phyloP scores from a whole-genome alignment of 805 yeast species.

The Lipomyces spencermartinsiae region DNA sequence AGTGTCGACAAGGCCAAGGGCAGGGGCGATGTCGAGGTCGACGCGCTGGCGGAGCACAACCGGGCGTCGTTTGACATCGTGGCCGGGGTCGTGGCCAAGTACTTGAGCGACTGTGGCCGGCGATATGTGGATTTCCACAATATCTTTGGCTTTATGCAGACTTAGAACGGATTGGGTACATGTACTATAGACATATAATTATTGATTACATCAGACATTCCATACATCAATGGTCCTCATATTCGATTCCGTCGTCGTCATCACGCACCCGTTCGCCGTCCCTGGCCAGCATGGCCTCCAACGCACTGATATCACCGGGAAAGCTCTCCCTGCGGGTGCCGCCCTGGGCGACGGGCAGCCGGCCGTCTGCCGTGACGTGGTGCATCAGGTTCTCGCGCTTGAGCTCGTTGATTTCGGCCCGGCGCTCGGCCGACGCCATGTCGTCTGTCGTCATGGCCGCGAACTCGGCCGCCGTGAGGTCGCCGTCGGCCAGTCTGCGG shows the following conservation, averaged over 20 bases:
- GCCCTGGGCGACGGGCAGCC: constrained; percentile 7
- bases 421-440: constrained; percentile 17
- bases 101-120: constrained; percentile 82
- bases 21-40: constrained; percentile 54
- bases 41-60: constrained; percentile 82
- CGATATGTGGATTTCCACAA: constrained; percentile 84
- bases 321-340: constrained; percentile 4
- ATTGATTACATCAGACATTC: no score
- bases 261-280: not conserved
- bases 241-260: constrained; percentile 13
- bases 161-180: no score
- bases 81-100: constrained; percentile 68
- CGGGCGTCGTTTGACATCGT: constrained; percentile 62
- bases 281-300: not conserved
- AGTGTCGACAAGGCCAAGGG: constrained; percentile 76
- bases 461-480: constrained; percentile 17
- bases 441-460: constrained; percentile 27
- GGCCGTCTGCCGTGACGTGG: constrained; percentile 10
- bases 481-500: constrained; percentile 13
- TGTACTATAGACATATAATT: no score
- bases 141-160: constrained; percentile 55
- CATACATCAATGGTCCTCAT: constrained; percentile 11
- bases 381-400: constrained; percentile 16
- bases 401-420: constrained; percentile 1
- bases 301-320: not conserved